Base-by-base conservation (phyloP, 352 stramenopile species). In the Blastocystis sp. region DNA sequence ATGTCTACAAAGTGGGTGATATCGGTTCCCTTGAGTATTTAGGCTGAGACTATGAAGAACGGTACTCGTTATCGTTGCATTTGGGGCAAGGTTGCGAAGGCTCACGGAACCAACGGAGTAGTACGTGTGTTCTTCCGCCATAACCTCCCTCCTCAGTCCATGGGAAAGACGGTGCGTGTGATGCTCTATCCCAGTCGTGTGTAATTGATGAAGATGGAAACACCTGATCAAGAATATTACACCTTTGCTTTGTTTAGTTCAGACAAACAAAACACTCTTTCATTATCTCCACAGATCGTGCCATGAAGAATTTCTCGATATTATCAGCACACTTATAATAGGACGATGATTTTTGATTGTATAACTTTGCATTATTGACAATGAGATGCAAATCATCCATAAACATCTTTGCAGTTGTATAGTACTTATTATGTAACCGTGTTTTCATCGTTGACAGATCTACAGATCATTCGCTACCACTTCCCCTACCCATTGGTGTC, bases 131-230 rank as follows among this genome's bases (percentile, higher is more conserved):
- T 98, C 94, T 99, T 99, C 94, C 91, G 93, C 90, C 96, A 96
- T 92, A 98, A 99, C 92, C 94, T 99, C 84, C 96, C 96, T 69
- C 94, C 95, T 77, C 93, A 95, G 90, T 94, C 96, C 90, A 99
- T 99, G 91, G 97, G 96, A 92, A 94, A 94, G 91, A 95, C 93
- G 87, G 96, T 99, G 76, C 94, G 97, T 91, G 95, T 99, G 91
- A 99, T 99, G 97, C 95, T 99, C 82, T 99, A 99, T 94, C 97
- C 97, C 88, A 98, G 94, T 91, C 94, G 94, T 91, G 95, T 99
- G 90, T 99, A 98, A 93, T 80, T 77, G 79, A 62, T n/a, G 24
- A 35, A 42, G 59, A 90, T 88, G 68, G 58, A 33, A 33, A 84
- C 64, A 60, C 44, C 40, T 90, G 89, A 91, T 91, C 89, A 91